phyloP scores from a whole-genome alignment of 2,329 filamentous ascomycete species.

The Diaporthe vaccinii region DNA sequence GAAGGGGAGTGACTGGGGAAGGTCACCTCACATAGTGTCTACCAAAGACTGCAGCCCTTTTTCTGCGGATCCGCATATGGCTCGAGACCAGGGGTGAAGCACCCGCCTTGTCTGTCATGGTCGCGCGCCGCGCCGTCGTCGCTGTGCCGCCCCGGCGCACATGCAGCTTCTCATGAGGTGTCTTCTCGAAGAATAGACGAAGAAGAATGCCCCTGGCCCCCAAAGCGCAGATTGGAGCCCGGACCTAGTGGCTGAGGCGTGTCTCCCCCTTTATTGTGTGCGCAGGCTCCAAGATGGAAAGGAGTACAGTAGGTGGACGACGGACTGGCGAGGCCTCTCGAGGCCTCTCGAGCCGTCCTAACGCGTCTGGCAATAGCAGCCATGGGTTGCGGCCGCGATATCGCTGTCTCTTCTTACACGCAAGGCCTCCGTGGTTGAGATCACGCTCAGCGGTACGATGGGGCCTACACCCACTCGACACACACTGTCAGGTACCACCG shows the following conservation, averaged over 20 bases:
- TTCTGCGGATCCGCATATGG: conserved; percentile 2
- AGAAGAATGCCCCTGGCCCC: conserved; percentile 13
- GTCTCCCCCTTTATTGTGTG: background rate
- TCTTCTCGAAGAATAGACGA: conserved; percentile 11
- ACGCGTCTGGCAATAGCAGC: background rate
- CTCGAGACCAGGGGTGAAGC: background rate
- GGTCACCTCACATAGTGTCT: background rate
- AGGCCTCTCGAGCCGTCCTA: background rate
- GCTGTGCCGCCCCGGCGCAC: background rate
- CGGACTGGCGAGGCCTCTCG: background rate
- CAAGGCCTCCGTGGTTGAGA: too few species aligned
- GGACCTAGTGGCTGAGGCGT: conserved; percentile 4
- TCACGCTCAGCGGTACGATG: background rate
- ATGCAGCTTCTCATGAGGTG: conserved; percentile 4
- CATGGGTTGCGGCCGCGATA: too few species aligned
- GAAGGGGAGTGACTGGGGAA: background rate
- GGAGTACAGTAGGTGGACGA: too few species aligned
- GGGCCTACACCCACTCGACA: background rate
- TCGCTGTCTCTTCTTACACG: background rate
- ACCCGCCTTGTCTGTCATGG: background rate
- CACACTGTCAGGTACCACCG: background rate
- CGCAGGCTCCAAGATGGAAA: background rate
- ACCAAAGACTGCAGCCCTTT: background rate
- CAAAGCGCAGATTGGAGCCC: conserved; percentile 26
- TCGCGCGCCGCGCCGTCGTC: background rate